A percentile compares a stretch with the other conserved stretches of the same genome.
These are phyloP conservation scores for Claviceps spartinae DNA, from an alignment of 2,329 filamentous ascomycete genomes.

Conservation along the genomic window DNA sequence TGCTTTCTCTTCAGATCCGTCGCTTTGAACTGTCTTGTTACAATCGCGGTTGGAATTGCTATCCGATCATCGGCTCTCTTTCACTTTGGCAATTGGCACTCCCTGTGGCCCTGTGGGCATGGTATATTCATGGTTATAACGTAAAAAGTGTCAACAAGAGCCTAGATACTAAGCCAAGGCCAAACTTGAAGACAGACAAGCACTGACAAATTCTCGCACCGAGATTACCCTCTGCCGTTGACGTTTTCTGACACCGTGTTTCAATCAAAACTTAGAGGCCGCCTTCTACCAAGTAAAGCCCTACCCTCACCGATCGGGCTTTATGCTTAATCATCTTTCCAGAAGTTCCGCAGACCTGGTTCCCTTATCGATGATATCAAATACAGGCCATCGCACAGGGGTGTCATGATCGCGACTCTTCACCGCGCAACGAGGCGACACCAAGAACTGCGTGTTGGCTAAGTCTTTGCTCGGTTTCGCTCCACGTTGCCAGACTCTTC, in stretches of 20 bases:
- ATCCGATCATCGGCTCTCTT: background rate
- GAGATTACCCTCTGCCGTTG: background rate
- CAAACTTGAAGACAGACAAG: background rate
- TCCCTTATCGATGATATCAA: background rate
- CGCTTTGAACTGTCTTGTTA: no score
- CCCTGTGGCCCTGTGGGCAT: background rate
- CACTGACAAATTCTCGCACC: background rate
- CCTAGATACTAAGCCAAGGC: background rate
- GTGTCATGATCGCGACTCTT: background rate
- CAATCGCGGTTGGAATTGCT: no score
- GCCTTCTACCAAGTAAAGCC: background rate
- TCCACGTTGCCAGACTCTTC: conserved; percentile 8
- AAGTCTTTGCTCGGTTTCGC: conserved; percentile 7
- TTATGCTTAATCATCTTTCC: no score
- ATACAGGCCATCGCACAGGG: background rate
- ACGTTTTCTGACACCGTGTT: background rate
- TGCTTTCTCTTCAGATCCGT: no score
- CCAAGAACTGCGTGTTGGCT: background rate
- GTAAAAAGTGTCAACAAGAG: background rate
- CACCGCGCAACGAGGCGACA: background rate
- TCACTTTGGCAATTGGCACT: background rate
- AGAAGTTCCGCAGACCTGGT: background rate
- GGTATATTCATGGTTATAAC: background rate
- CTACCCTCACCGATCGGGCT: conserved; percentile 3
- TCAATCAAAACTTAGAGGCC: background rate